These are phyloP conservation scores for Halteria grandinella DNA, from an alignment of 73 alveolate genomes.

Conservation along the genomic window DNA sequence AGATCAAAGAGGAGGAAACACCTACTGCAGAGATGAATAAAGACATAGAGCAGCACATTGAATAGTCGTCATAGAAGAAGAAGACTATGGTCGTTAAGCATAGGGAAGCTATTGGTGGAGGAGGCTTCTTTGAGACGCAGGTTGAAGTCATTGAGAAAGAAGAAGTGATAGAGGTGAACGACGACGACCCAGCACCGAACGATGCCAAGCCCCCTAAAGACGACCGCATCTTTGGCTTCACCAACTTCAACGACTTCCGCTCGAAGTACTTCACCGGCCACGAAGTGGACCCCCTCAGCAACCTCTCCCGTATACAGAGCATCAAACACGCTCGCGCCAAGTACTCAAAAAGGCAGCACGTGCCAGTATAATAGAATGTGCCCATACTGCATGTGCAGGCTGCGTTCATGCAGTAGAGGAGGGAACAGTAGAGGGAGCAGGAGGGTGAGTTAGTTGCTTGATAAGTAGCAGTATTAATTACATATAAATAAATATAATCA, in stretches of 20 bases:
- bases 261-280: conserved; percentile 9
- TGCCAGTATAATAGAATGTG: too few species aligned
- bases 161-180: neutral
- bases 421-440: too few species aligned
- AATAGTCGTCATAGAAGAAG: neutral
- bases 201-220: neutral
- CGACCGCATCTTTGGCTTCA: conserved; percentile 39
- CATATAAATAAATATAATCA: too few species aligned
- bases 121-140: conserved; percentile 22
- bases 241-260: conserved; percentile 16
- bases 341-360: too few species aligned
- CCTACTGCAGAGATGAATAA: neutral
- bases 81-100: neutral
- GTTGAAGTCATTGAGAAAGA: conserved; percentile 35
- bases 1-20: neutral
- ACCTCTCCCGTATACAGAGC: too few species aligned
- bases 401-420: too few species aligned
- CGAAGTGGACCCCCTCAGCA: too few species aligned
- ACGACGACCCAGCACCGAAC: neutral
- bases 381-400: too few species aligned
- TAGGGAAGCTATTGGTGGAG: conserved; percentile 44
- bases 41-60: neutral
- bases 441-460: too few species aligned
- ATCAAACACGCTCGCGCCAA: too few species aligned
- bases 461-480: too few species aligned